phyloP scores from a whole-genome alignment of 345 rosid genomes.

The Eucalyptus curtisii region DNA sequence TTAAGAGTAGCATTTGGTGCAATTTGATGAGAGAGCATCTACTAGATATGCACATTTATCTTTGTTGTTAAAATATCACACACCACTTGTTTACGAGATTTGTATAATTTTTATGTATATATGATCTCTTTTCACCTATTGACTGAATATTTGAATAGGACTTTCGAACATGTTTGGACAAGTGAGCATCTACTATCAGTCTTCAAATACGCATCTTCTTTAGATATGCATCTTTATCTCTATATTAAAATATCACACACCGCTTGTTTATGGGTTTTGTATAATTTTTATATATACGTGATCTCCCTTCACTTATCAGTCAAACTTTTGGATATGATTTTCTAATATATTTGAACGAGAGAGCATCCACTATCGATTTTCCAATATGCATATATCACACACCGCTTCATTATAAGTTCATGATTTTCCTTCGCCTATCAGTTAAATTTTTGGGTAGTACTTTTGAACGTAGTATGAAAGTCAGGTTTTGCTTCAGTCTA shows the following conservation, averaged over 20 bases:
- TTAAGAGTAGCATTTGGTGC: neutral
- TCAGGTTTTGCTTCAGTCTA: neutral
- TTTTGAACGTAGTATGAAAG: neutral
- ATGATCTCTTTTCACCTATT: rapidly evolving
- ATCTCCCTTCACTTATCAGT: rapidly evolving
- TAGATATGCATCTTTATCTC: neutral
- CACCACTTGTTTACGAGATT: neutral
- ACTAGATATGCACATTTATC: neutral
- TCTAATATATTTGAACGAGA: neutral
- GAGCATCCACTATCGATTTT: no score
- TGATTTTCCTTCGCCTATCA: no score
- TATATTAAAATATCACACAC: neutral
- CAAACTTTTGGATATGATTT: neutral
- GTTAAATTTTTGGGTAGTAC: no score
- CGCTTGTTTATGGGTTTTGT: neutral
- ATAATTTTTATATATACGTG: neutral
- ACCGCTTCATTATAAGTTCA: no score
- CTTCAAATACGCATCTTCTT: neutral
- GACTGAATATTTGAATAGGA: neutral
- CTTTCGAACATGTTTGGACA: neutral
- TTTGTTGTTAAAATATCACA: neutral
- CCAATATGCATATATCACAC: no score
- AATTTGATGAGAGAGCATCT: neutral
- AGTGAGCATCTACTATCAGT: neutral
- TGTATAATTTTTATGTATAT: neutral